Base-by-base conservation (phyloP, 768 basidiomycete genomes). In the Kondoa malvinella region DNA sequence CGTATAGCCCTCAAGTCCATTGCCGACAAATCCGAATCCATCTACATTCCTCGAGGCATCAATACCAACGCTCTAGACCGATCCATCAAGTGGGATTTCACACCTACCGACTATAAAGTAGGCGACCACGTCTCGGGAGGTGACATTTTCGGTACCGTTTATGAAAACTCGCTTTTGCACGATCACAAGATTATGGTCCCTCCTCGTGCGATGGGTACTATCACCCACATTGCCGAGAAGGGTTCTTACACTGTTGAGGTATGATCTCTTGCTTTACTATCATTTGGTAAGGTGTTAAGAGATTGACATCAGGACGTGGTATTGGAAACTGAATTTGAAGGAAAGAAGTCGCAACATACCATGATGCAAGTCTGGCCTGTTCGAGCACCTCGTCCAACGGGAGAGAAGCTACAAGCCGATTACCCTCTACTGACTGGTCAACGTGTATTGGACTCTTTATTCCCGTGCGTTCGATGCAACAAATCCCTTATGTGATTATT, bases 311-410 rank as follows among this genome's bases (percentile, higher is more conserved):
- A 95, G 90, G 95, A 99, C 76, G 82, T 92, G 64, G 88, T 99
- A 26, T 80, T 96, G 61, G 95, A 99, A 79, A 96, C 94, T 4
- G 95, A 97, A 76, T 97, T 99, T 75, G 86, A 97, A 71, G 95
- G 94, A 72, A 91, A 92, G 80, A 86, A 81, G 50, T 87, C 91
- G 16, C 83, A 92, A 74, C 94, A 97, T 77, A 86, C 88, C 21
- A 86, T 99, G 84, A 88, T 95, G 89, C 95, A 99, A 75, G 81
- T 94, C 33, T 99, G 95, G 95, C 95, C 95, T 72, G 95, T 99
- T 70, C 89, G 95, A 75, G 95, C 94, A 25, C 92, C 95, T 63
- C 85, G 95, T 66, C 95, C 95, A 14, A 87, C 91, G 30, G 81
- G 88, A n/a, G 89, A 97, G 80, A 97, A 97, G 79, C 83, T 87